Evolutionary conservation across 208 protist species (phyloP).

Genomic region (Crithidia thermophila): DNA sequence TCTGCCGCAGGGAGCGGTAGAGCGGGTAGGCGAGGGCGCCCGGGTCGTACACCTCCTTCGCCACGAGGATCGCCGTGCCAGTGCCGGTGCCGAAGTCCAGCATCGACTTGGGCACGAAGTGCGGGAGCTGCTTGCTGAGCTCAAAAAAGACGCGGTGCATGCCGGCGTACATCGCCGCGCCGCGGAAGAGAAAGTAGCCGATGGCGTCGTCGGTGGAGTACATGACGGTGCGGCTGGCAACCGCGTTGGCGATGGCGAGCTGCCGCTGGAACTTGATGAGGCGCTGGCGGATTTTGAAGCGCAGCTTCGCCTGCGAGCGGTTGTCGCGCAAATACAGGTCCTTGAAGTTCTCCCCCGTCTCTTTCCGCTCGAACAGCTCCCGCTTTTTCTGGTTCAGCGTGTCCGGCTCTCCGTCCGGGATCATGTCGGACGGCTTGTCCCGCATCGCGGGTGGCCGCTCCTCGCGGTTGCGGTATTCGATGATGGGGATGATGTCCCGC

Average conservation of each 20-base stretch:
- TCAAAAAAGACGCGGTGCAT: slow-evolving; percentile 91
- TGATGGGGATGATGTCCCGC: slow-evolving; percentile 88
- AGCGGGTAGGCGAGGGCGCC: slow-evolving; percentile 83
- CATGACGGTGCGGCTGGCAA: slow-evolving; percentile 78
- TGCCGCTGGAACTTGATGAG: slow-evolving; percentile 90
- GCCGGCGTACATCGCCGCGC: slow-evolving; percentile 86
- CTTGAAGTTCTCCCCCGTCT: slow-evolving; percentile 79
- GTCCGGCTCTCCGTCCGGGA: slow-evolving; percentile 82
- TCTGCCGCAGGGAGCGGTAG: slow-evolving; percentile 83
- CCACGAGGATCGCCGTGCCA: slow-evolving; percentile 80
- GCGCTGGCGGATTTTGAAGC: slow-evolving; percentile 81
- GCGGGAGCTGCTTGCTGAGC: slow-evolving; percentile 84
- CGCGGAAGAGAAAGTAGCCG: slow-evolving; percentile 89
- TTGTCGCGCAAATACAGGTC: slow-evolving; percentile 68
- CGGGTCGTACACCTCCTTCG: slow-evolving; percentile 91
- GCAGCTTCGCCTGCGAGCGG: slow-evolving; percentile 85
- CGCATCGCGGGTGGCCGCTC: slow-evolving; percentile 50
- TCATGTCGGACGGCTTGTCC: slow-evolving; percentile 66
- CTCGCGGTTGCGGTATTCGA: slow-evolving; percentile 88
- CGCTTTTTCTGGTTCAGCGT: slow-evolving; percentile 91
- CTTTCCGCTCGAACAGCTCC: slow-evolving; percentile 82
- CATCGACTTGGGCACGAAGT: slow-evolving; percentile 90
- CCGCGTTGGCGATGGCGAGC: slow-evolving; percentile 78
- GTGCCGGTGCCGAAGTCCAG: slow-evolving; percentile 89
- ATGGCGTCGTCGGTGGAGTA: slow-evolving; percentile 86